phyloP scores from a whole-genome alignment of 1,284 basidiomycete species.

The Sphagnurus paluster region DNA sequence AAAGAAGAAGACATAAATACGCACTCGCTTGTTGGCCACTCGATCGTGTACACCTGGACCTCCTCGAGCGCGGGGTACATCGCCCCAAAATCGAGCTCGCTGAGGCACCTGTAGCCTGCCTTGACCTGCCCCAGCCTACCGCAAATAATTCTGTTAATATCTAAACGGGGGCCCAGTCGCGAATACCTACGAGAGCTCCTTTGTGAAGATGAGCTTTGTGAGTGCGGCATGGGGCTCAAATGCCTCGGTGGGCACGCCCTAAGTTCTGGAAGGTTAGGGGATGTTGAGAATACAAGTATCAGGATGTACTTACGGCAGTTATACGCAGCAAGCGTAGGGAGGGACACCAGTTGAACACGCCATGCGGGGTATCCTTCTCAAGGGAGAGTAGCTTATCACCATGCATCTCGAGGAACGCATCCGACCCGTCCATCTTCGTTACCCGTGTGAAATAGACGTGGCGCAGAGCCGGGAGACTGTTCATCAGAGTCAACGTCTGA shows the following conservation, averaged over 20 bases:
- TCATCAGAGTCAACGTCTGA: not conserved
- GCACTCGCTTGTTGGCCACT: constrained; percentile 6
- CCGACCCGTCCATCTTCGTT: not conserved
- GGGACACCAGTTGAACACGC: not conserved
- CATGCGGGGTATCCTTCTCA: not conserved
- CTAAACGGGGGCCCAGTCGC: not conserved
- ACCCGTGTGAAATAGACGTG: not conserved
- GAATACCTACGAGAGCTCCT: constrained; percentile 1
- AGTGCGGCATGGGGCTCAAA: not conserved
- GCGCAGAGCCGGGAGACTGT: constrained; percentile 2
- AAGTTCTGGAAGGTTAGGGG: too few species aligned
- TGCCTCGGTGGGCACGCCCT: not conserved
- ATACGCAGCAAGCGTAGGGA: not conserved
- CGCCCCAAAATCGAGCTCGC: constrained; percentile 4
- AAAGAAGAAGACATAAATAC: not conserved
- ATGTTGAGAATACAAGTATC: not conserved
- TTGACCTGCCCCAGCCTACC: constrained; percentile 1
- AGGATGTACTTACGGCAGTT: not conserved
- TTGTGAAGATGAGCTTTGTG: constrained; percentile 1
- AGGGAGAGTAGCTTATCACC: not conserved
- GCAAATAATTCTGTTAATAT: not conserved
- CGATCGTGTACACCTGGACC: not conserved
- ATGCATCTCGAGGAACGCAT: not conserved
- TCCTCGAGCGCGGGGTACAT: constrained; percentile 4
- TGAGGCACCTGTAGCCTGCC: constrained; percentile 1